Base-by-base conservation (phyloP, 495 filamentous ascomycete genomes). In the Ramalina peruviana region DNA sequence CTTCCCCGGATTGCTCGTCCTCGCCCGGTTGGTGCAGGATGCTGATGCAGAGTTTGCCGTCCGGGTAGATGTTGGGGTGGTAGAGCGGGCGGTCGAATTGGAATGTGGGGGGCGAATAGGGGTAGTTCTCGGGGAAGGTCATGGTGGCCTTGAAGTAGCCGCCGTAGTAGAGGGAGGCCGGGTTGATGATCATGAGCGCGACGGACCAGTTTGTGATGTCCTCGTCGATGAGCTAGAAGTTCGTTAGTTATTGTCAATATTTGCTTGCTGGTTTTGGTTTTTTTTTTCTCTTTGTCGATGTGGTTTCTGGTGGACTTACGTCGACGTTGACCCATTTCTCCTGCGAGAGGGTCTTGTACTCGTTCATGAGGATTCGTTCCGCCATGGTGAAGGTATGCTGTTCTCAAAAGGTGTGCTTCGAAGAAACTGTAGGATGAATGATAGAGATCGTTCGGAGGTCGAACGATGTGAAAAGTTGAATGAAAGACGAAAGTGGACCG, bases 241-340 rank as follows among this genome's bases (percentile, higher is more conserved):
- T 20, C 38, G 11, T 19, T 19, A 19, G 33, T 26, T 23, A 3
- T n/a, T 43, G 12, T 11, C 1, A 12, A 4, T 7, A 12, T 25
- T 25, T 17, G 16, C 12, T 4, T 6, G 23, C 6, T 25, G 23
- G 6, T 25, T 6, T 23, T 23, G 42, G 49, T 7, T 48, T 17
- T 7, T 16, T 48, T 10, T n/a, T 9, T 21, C 9, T 7, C 9
- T 26, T 7, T 19, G 3, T 11, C 15, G 36, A 26, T 17, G 36
- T 33, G 25, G 15, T 20, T 9, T 40, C 36, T 45, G 36, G 26
- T 26, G 26, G 20, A 65, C 76, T 55, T 64, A 86, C 84, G 69
- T 88, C 80, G 56, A 95, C 83, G 59, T 94, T 77, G 26, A 93
- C 86, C 92, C 92, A 98, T 57, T 84, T 83, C 72, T 97, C 90